These are phyloP conservation scores for Lunasporangiospora selenospora DNA, from an alignment of 192 early-diverging fungal genomes.

Conservation along the genomic window DNA sequence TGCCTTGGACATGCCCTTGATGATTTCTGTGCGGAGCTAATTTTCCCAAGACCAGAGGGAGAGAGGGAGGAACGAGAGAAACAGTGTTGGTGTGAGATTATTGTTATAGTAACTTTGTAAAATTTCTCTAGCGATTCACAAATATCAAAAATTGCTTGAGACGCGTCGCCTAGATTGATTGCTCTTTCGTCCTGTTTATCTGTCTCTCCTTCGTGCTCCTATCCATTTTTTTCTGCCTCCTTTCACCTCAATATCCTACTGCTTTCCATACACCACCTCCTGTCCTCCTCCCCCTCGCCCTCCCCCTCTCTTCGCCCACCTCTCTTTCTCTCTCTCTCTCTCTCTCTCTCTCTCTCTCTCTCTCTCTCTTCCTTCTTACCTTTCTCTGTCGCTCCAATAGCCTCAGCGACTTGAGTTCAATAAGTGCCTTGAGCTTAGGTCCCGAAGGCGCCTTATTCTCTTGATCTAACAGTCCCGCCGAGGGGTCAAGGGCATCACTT, in stretches of 20 bases:
- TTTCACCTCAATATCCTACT: neutral
- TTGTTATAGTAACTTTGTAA: too few relatives aligned
- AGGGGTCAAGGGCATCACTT: slow-evolving; percentile 55
- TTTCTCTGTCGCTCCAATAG: slow-evolving; percentile 81
- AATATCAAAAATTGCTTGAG: too few relatives aligned
- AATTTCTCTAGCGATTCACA: too few relatives aligned
- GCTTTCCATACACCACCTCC: neutral
- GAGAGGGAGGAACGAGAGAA: too few relatives aligned
- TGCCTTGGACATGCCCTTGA: slow-evolving; percentile 71
- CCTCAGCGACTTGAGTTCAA: slow-evolving; percentile 88
- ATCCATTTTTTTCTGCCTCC: neutral
- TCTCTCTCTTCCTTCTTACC: slow-evolving; percentile 32
- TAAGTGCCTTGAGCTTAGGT: slow-evolving; percentile 77
- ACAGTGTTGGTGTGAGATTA: too few relatives aligned
- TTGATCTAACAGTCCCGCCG: slow-evolving; percentile 22
- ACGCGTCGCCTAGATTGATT: too few relatives aligned
- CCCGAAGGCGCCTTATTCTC: slow-evolving; percentile 48
- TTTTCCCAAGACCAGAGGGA: too few relatives aligned
- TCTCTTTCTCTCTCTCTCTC: too few relatives aligned
- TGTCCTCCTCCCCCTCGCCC: too few relatives aligned
- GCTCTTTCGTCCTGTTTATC: too few relatives aligned
- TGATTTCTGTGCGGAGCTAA: slow-evolving; percentile 75
- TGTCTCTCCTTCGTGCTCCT: neutral
- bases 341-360: too few relatives aligned
- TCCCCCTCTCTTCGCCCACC: too few relatives aligned